Evolutionary conservation across 176 grass and related monocot species (phyloP).

Genomic region (Paspalum notatum): DNA sequence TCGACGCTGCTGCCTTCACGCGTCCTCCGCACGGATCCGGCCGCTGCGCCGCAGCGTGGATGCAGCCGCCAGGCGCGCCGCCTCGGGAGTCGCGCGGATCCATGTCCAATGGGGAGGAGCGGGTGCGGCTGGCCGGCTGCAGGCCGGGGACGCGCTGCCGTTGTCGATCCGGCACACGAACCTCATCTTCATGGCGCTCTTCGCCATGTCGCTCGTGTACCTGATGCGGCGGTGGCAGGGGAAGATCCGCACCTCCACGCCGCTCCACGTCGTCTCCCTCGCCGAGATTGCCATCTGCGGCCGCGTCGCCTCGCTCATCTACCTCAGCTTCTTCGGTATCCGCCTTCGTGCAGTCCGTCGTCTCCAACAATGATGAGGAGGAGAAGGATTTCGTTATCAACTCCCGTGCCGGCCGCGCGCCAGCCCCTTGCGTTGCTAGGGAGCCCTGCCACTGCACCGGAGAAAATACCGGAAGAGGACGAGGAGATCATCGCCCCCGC

Average conservation of each 20-base stretch:
- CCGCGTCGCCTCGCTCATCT: constrained; percentile 73
- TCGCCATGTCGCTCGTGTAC: constrained; percentile 68
- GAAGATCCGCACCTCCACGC: constrained; percentile 73
- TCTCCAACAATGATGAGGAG: constrained; percentile 78
- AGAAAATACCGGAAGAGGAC: constrained; percentile 58
- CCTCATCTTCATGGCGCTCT: constrained; percentile 62
- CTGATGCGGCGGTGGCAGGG: constrained; percentile 80
- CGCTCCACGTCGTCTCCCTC: constrained; percentile 71
- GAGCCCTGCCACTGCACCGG: constrained; percentile 20
- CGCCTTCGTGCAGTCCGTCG: constrained; percentile 74
- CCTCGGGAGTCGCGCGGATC: no score
- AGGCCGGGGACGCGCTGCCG: constrained; percentile 63
- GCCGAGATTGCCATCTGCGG: constrained; percentile 78
- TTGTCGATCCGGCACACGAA: constrained; percentile 74
- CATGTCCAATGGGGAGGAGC: constrained; percentile 4
- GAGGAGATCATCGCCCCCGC: constrained; percentile 65
- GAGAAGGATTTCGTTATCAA: constrained; percentile 59
- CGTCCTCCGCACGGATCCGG: no score
- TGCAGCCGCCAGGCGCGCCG: no score
- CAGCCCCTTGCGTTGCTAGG: constrained; percentile 43
- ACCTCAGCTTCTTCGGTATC: constrained; percentile 87
- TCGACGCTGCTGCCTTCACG: no score
- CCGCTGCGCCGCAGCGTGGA: no score
- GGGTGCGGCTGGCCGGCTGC: constrained; percentile 42
- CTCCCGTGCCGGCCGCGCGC: background rate